Conservation (phyloP, 176 grass and related monocot genomes). For the Cymbopogon citratus region DNA sequence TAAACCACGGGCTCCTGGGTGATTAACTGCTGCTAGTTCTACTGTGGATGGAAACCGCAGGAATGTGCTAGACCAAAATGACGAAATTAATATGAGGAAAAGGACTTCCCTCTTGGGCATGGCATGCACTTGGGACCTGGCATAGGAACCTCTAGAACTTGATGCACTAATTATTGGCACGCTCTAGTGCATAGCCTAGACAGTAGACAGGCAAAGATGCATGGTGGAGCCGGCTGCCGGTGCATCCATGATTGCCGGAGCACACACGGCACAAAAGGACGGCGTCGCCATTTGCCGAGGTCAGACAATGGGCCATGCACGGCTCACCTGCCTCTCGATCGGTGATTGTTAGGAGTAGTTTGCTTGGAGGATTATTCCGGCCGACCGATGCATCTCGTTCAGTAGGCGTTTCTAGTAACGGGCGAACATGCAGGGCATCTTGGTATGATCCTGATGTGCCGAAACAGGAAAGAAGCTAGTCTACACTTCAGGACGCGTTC, state of each 20-base stretch:
- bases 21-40: not conserved
- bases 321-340: not conserved
- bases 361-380: not conserved
- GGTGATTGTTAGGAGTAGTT: not conserved
- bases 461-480: not conserved
- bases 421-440: not conserved
- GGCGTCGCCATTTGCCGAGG: not conserved
- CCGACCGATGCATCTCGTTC: not conserved
- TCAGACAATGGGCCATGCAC: slow-evolving; percentile 2
- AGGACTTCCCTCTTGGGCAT: not conserved
- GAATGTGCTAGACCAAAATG: slow-evolving; percentile 23
- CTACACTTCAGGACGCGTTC: not conserved
- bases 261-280: not conserved
- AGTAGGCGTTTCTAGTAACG: slow-evolving; percentile 26
- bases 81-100: not conserved
- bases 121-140: not conserved
- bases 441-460: not conserved
- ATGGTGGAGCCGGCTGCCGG: slow-evolving; percentile 31
- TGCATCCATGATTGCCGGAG: not conserved
- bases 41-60: slow-evolving; percentile 25
- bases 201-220: not conserved
- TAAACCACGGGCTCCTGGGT: not conserved
- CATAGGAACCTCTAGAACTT: slow-evolving; percentile 6
- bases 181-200: not conserved
- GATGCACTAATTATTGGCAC: not conserved